Evolutionary conservation across 768 basidiomycete genomes (phyloP).

Genomic region (Agaricus sinodeliciosus): DNA sequence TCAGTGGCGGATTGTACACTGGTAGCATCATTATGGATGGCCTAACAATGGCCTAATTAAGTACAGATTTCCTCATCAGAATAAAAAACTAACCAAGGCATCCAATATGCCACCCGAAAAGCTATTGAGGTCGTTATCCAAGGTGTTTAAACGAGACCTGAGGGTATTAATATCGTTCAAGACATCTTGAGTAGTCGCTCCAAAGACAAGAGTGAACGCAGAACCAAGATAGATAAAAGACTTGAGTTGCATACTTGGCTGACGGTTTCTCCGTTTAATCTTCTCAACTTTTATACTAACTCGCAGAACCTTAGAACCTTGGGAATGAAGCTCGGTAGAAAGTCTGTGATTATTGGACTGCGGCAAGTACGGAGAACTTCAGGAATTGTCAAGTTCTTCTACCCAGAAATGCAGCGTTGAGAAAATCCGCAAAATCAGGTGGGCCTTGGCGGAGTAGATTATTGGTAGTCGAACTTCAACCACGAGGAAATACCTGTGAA

Average conservation of each 20-base stretch:
- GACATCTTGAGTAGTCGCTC: slow-evolving; percentile 22
- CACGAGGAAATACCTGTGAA: too few species aligned
- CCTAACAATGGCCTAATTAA: slow-evolving; percentile 5
- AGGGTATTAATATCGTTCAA: slow-evolving; percentile 23
- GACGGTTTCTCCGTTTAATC: not conserved
- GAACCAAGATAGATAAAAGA: slow-evolving; percentile 22
- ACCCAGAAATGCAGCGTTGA: too few species aligned
- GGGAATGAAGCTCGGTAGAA: too few species aligned
- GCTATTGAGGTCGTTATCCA: slow-evolving; percentile 23
- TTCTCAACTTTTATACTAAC: too few species aligned
- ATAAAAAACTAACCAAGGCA: slow-evolving; percentile 19
- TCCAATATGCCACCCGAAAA: slow-evolving; percentile 21
- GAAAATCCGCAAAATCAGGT: too few species aligned
- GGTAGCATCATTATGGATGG: slow-evolving; percentile 20
- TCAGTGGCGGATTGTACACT: slow-evolving; percentile 17
- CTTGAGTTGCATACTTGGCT: slow-evolving; percentile 20
- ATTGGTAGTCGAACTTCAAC: too few species aligned
- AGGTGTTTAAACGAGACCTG: slow-evolving; percentile 18
- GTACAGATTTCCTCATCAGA: not conserved
- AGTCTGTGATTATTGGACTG: too few species aligned
- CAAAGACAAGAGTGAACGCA: slow-evolving; percentile 16
- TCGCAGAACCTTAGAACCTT: too few species aligned
- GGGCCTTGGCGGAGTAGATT: too few species aligned
- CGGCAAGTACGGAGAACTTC: too few species aligned
- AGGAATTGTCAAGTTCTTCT: too few species aligned